Evolutionary conservation across 2,329 filamentous ascomycete genomes (phyloP).

Genomic region (Curvularia verruculosa): DNA sequence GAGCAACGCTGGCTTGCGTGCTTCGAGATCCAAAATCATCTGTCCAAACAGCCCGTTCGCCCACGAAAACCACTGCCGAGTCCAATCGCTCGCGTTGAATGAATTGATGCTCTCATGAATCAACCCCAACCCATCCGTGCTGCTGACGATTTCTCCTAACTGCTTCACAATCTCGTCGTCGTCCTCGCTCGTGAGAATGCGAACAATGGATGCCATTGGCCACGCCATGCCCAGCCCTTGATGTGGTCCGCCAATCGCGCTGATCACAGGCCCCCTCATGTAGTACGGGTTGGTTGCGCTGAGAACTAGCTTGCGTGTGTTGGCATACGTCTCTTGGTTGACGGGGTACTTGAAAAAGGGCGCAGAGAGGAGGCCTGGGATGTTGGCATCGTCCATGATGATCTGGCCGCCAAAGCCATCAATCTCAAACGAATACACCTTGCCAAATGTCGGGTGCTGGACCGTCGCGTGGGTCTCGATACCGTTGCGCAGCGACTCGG

Average conservation of each 20-base stretch:
- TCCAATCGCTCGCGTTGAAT: conserved; percentile 55
- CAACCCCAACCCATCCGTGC: conserved; percentile 56
- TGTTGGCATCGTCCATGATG: conserved; percentile 75
- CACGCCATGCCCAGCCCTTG: conserved; percentile 55
- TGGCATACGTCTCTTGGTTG: conserved; percentile 52
- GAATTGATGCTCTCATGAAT: conserved; percentile 60
- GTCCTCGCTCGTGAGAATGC: conserved; percentile 57
- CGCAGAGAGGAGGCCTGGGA: conserved; percentile 69
- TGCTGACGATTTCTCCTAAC: conserved; percentile 54
- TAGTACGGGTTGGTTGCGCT: conserved; percentile 57
- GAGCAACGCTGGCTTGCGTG: conserved; percentile 53
- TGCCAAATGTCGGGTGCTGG: conserved; percentile 44
- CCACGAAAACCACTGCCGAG: conserved; percentile 60
- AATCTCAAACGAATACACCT: conserved; percentile 57
- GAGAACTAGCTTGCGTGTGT: conserved; percentile 55
- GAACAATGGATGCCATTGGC: conserved; percentile 60
- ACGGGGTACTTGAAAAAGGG: conserved; percentile 66
- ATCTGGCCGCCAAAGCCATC: conserved; percentile 57
- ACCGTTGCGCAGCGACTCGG: conserved; percentile 52
- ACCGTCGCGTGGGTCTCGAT: conserved; percentile 56
- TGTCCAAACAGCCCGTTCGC: conserved; percentile 60
- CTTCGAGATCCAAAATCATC: conserved; percentile 55
- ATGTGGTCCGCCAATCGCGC: conserved; percentile 57
- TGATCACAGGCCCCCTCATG: conserved; percentile 57
- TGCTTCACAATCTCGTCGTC: conserved; percentile 55